A percentile compares a stretch with the other conserved stretches of the same genome.
Conservation (phyloP, 352 stramenopile species). For the Pythium aphanidermatum region DNA sequence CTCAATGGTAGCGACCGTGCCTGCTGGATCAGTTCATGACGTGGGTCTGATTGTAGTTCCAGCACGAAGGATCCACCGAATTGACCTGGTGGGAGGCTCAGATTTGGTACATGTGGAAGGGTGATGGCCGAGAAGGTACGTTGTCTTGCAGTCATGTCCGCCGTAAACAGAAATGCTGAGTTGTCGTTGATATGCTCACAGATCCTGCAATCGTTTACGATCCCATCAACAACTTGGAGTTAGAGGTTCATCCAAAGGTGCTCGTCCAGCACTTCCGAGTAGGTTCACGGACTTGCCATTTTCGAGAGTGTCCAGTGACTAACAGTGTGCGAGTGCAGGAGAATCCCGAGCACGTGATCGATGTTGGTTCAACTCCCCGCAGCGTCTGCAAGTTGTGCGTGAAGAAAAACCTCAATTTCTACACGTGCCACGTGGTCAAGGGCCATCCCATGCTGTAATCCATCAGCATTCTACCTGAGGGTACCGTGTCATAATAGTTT, state of each 20-base stretch:
- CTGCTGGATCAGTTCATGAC: neutral
- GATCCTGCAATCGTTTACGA: slow-evolving; percentile 52
- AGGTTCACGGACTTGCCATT: slow-evolving; percentile 1
- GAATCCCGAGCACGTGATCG: slow-evolving; percentile 67
- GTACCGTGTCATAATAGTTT: too few species aligned
- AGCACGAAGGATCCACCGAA: slow-evolving; percentile 55
- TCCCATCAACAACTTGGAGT: slow-evolving; percentile 28
- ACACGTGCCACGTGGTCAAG: slow-evolving; percentile 65
- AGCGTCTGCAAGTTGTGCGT: slow-evolving; percentile 41
- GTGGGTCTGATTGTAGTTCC: slow-evolving; percentile 35
- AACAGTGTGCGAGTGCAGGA: slow-evolving; percentile 18
- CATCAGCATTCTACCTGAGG: neutral
- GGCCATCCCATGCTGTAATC: slow-evolving; percentile 69
- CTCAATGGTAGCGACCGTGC: neutral
- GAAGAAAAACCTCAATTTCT: slow-evolving; percentile 35
- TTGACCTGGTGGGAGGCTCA: slow-evolving; percentile 77
- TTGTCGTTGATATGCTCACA: too few species aligned
- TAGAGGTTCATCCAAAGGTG: slow-evolving; percentile 38
- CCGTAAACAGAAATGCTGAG: too few species aligned
- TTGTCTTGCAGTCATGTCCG: too few species aligned
- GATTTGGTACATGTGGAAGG: slow-evolving; percentile 78
- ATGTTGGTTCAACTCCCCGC: slow-evolving; percentile 42
- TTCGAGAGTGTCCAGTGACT: neutral
- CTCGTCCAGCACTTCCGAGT: slow-evolving; percentile 57
- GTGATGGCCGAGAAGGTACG: slow-evolving; percentile 48